These are phyloP conservation scores for Pilatotrama ljubarskyi DNA, from an alignment of 768 basidiomycete genomes.

Conservation along the genomic window DNA sequence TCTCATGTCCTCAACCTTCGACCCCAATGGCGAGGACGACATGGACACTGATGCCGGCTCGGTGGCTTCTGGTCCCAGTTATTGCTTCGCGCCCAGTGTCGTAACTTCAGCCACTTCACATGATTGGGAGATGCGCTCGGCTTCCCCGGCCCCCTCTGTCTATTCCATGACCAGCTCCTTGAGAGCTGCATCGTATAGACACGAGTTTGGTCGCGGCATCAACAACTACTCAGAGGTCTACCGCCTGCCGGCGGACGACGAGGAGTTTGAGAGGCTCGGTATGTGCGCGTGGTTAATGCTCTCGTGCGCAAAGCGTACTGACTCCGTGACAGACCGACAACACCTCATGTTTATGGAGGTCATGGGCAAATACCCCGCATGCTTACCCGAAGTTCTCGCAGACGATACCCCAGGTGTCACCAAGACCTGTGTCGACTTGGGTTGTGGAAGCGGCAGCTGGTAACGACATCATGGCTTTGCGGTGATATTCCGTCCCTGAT, in stretches of 20 bases:
- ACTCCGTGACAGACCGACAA: slow-evolving; percentile 54
- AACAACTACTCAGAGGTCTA: slow-evolving; percentile 84
- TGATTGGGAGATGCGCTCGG: slow-evolving; percentile 60
- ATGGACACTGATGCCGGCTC: slow-evolving; percentile 41
- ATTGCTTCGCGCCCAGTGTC: slow-evolving; percentile 41
- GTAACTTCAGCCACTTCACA: slow-evolving; percentile 58
- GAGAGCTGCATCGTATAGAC: slow-evolving; percentile 55
- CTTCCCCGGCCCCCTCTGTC: slow-evolving; percentile 68
- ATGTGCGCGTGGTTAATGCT: slow-evolving; percentile 20
- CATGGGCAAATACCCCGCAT: slow-evolving; percentile 68
- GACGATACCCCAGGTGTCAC: slow-evolving; percentile 56
- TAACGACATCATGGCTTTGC: slow-evolving; percentile 31
- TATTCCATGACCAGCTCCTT: slow-evolving; percentile 67
- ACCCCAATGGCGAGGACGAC: slow-evolving; percentile 41
- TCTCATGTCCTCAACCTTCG: slow-evolving; percentile 13
- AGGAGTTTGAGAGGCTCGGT: slow-evolving; percentile 73
- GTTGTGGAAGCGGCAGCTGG: slow-evolving; percentile 82
- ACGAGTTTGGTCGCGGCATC: slow-evolving; percentile 67
- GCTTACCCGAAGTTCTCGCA: slow-evolving; percentile 57
- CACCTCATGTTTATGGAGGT: slow-evolving; percentile 62
- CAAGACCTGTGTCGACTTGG: slow-evolving; percentile 71
- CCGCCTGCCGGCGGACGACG: slow-evolving; percentile 74
- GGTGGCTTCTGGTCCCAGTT: slow-evolving; percentile 34
- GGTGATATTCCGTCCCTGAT: not conserved
- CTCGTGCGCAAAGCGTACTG: not conserved